A percentile compares a stretch with the other conserved stretches of the same genome.
Conservation (phyloP, 331 rosid species). For the Ulmus americana region DNA sequence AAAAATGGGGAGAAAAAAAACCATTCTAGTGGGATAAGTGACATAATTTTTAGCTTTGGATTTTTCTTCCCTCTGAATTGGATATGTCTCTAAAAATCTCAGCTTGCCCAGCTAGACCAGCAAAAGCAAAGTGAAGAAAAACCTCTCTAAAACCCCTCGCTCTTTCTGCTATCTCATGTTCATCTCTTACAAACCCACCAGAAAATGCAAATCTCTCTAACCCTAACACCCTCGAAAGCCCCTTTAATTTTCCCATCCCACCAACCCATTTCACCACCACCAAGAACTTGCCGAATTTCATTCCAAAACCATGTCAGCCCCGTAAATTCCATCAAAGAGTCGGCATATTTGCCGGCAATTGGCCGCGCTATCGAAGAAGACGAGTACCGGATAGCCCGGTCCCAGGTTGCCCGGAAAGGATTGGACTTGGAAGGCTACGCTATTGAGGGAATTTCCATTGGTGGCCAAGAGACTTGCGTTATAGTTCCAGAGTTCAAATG, state of each 20-base stretch:
- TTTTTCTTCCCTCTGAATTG: background rate
- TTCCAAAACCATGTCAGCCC: constrained; percentile 33
- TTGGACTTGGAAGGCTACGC: constrained; percentile 69
- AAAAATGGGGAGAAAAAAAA: no score
- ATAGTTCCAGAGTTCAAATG: constrained; percentile 84
- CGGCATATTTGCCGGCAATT: constrained; percentile 57
- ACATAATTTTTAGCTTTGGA: no score
- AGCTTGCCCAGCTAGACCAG: background rate
- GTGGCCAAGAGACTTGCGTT: constrained; percentile 91
- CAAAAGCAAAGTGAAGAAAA: constrained; percentile 14
- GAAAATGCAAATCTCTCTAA: constrained; percentile 50
- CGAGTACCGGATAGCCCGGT: constrained; percentile 71
- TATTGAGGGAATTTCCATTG: constrained; percentile 77
- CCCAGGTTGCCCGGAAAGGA: constrained; percentile 72
- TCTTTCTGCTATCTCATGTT: constrained; percentile 9
- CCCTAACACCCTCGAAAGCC: constrained; percentile 40
- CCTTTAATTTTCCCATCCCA: constrained; percentile 54
- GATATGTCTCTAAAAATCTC: background rate
- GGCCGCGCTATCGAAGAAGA: constrained; percentile 65
- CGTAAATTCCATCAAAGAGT: constrained; percentile 42
- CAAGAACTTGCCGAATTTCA: constrained; percentile 30
- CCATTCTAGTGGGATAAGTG: no score
- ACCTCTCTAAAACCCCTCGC: constrained; percentile 35
- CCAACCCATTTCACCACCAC: constrained; percentile 42
- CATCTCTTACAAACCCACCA: constrained; percentile 5